phyloP scores from a whole-genome alignment of 2,329 filamentous ascomycete species.

The Pseudocercospora eumusae region DNA sequence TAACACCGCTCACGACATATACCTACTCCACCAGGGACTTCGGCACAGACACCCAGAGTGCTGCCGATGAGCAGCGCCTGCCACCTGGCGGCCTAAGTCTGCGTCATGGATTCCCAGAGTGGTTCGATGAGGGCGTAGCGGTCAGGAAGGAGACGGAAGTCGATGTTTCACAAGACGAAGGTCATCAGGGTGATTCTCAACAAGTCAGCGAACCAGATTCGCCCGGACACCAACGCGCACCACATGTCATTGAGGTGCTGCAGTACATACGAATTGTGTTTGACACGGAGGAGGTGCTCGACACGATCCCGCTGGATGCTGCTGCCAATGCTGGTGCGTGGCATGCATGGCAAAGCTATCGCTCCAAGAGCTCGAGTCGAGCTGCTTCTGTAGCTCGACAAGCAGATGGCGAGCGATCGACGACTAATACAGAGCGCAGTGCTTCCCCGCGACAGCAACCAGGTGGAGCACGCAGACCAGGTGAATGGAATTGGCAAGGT shows the following conservation, averaged over 20 bases:
- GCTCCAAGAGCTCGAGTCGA: constrained; percentile 45
- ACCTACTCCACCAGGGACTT: constrained; percentile 82
- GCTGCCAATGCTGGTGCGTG: constrained; percentile 90
- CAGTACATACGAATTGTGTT: constrained; percentile 82
- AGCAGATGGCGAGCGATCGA: constrained; percentile 18
- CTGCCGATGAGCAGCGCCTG: constrained; percentile 77
- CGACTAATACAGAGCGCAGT: constrained; percentile 29
- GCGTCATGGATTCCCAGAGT: constrained; percentile 84
- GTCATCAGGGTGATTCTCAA: constrained; percentile 9
- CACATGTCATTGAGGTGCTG: constrained; percentile 60
- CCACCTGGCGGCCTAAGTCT: constrained; percentile 89
- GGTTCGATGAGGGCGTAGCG: constrained; percentile 58
- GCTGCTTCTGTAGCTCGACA: constrained; percentile 21
- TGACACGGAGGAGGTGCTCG: constrained; percentile 72
- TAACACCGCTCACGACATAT: constrained; percentile 91
- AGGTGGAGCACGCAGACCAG: constrained; percentile 62
- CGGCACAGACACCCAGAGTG: constrained; percentile 75
- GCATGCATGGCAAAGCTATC: constrained; percentile 85
- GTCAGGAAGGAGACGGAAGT: constrained; percentile 11
- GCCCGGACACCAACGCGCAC: constrained; percentile 21
- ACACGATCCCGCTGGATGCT: constrained; percentile 75
- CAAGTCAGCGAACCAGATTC: constrained; percentile 11
- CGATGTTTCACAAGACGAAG: constrained; percentile 11
- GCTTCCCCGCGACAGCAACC: constrained; percentile 38
- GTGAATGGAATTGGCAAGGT: constrained; percentile 96